Conservation (phyloP, 2,329 filamentous ascomycete species). For the Aspergillus aculeatus region DNA sequence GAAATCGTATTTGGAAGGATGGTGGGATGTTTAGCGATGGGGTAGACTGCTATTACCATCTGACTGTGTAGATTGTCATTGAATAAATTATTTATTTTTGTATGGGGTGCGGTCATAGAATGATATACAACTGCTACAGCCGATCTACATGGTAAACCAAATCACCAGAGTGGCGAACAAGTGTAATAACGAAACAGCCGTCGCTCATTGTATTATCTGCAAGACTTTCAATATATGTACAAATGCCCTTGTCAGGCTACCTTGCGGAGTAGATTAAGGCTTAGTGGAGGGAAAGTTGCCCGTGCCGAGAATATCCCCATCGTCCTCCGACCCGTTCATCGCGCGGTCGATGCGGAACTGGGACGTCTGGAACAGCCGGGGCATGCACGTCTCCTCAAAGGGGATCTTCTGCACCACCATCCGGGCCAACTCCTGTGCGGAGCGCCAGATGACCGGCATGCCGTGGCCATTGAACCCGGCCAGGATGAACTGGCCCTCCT, state of each 20-base stretch:
- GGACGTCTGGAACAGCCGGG: conserved; percentile 30
- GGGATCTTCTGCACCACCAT: conserved; percentile 47
- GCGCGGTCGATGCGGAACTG: conserved; percentile 26
- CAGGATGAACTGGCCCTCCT: conserved; percentile 53
- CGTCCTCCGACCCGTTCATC: conserved; percentile 21
- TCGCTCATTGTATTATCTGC: background rate
- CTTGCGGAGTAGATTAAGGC: background rate
- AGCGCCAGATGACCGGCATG: conserved; percentile 63
- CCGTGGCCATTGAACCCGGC: conserved; percentile 66
- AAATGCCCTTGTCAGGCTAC: background rate
- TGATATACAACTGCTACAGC: too few species aligned
- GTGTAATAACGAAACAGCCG: background rate
- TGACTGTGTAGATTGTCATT: too few species aligned
- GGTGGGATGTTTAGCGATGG: conserved; percentile 54
- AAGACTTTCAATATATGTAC: background rate
- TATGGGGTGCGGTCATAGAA: too few species aligned
- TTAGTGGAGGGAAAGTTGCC: conserved; percentile 11
- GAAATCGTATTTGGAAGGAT: conserved; percentile 64
- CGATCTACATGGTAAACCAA: too few species aligned
- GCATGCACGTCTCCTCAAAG: conserved; percentile 31
- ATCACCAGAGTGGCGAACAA: too few species aligned
- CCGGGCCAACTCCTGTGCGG: conserved; percentile 55
- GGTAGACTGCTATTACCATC: too few species aligned
- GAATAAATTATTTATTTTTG: too few species aligned
- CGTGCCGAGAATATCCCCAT: conserved; percentile 29